phyloP scores from a whole-genome alignment of 257 asterid genomes.

The Nicotiana sylvestris region DNA sequence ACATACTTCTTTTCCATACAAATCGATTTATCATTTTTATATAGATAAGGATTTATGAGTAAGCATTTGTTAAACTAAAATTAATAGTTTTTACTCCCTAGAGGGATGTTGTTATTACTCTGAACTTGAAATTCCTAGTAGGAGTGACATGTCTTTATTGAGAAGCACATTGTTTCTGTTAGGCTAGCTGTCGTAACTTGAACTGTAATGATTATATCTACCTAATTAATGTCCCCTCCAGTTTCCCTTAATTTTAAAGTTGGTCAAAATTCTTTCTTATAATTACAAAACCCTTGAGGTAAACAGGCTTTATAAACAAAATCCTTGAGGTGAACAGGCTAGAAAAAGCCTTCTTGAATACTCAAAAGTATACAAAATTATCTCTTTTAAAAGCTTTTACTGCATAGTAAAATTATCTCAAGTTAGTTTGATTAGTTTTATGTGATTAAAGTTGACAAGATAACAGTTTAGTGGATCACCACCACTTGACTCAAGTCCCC shows the following conservation, averaged over 20 bases:
- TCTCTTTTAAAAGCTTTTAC: too few relatives aligned
- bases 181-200: neutral
- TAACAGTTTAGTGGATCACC: too few relatives aligned
- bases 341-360: neutral
- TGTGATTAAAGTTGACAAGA: too few relatives aligned
- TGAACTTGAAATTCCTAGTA: neutral
- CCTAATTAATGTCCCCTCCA: neutral
- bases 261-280: neutral
- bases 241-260: neutral
- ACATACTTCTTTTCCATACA: neutral
- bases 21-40: neutral
- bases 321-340: neutral
- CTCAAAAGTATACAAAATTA: too few relatives aligned
- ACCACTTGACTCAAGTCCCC: too few relatives aligned
- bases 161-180: neutral
- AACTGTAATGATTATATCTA: neutral
- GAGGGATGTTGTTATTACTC: neutral
- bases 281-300: neutral
- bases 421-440: too few relatives aligned
- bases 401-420: too few relatives aligned
- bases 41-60: neutral
- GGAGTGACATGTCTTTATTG: neutral
- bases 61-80: neutral
- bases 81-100: neutral
- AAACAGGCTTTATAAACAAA: neutral